Conservation (phyloP, 2,329 filamentous ascomycete species). For the Trichoderma sp. region DNA sequence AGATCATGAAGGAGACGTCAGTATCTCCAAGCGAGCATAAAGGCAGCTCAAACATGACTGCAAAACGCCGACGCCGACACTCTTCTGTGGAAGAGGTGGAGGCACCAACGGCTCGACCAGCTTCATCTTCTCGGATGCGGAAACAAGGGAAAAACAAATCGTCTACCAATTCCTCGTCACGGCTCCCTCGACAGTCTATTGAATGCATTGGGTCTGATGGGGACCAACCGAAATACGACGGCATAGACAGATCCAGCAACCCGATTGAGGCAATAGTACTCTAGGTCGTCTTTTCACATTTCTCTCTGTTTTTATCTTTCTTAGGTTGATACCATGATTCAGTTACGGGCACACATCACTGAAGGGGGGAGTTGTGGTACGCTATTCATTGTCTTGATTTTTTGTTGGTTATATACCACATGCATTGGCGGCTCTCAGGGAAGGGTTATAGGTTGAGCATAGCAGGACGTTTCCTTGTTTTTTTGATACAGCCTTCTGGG, state of each 20-base stretch:
- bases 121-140: not conserved
- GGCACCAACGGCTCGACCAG: not conserved
- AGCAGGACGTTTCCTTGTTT: slow-evolving; percentile 1
- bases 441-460: slow-evolving; percentile 6
- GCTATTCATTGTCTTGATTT: not conserved
- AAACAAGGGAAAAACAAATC: not conserved
- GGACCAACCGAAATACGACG: slow-evolving; percentile 37
- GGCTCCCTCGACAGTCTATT: slow-evolving; percentile 28
- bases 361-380: slow-evolving; percentile 1
- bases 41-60: not conserved
- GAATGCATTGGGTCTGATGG: slow-evolving; percentile 34
- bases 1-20: slow-evolving; percentile 14
- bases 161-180: not conserved
- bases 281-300: not conserved
- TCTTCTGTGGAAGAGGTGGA: slow-evolving; percentile 23
- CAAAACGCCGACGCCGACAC: slow-evolving; percentile 4
- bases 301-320: not conserved
- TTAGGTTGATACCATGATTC: not conserved
- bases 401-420: slow-evolving; percentile 9
- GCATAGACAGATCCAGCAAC: slow-evolving; percentile 39
- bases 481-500: not conserved
- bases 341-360: not conserved
- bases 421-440: not conserved
- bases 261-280: slow-evolving; percentile 12
- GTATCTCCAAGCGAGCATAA: not conserved